Conservation (phyloP, 176 grass and related monocot species). For the Lolium multiflorum region DNA sequence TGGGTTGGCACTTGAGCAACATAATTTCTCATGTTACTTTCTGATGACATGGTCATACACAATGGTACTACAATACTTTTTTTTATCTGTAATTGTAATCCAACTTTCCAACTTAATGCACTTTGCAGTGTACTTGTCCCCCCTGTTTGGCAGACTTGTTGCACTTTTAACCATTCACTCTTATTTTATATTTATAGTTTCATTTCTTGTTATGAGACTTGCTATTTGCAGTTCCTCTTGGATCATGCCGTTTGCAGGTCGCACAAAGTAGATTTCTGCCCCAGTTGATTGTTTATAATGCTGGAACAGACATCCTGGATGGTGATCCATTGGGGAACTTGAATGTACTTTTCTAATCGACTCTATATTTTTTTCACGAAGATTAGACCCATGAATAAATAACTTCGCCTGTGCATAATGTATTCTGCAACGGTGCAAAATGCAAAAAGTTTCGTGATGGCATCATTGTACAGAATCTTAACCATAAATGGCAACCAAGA, state of each 20-base stretch:
- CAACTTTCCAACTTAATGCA: not conserved
- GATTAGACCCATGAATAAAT: not conserved
- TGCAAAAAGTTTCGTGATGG: not conserved
- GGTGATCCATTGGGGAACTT: constrained; percentile 92
- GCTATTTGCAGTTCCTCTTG: constrained; percentile 20
- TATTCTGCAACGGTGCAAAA: not conserved
- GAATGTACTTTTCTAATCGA: constrained; percentile 52
- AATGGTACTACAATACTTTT: not conserved
- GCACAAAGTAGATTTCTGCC: constrained; percentile 74
- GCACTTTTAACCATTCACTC: not conserved
- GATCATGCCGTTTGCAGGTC: constrained; percentile 51
- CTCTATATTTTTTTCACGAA: not conserved
- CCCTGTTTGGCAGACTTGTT: not conserved
- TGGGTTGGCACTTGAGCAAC: not conserved
- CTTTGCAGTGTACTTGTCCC: not conserved
- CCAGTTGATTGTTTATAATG: constrained; percentile 90
- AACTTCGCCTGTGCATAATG: not conserved
- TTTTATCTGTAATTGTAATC: not conserved
- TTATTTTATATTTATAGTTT: not conserved
- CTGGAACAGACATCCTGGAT: constrained; percentile 93
- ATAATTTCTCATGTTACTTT: not conserved
- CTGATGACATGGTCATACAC: not conserved
- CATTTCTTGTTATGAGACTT: constrained; percentile 17
- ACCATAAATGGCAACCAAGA: not conserved
- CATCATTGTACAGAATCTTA: not conserved